These are phyloP conservation scores for Aspergillus kassunensis DNA, from an alignment of 495 filamentous ascomycete genomes.

Conservation along the genomic window DNA sequence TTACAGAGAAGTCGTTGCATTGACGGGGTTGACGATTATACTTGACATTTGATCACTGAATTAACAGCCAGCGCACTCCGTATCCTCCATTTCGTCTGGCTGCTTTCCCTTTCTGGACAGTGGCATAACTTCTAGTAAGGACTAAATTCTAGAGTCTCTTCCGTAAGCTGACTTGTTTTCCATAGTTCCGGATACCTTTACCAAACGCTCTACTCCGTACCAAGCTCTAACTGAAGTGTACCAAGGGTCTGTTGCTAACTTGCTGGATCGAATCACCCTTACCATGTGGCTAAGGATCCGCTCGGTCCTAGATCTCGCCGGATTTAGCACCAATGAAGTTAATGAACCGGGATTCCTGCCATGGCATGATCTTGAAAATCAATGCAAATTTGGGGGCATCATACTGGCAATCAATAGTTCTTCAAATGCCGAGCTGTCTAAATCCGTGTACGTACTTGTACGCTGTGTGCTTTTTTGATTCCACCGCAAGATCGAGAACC, in stretches of 20 bases:
- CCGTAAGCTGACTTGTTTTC: too few species aligned
- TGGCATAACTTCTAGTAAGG: too few species aligned
- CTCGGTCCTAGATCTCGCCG: constrained; percentile 4
- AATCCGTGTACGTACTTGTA: too few species aligned
- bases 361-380: too few species aligned
- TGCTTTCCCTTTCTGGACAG: constrained; percentile 4
- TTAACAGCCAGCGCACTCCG: too few species aligned
- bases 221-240: not conserved
- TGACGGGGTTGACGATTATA: too few species aligned
- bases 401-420: too few species aligned
- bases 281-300: constrained; percentile 18
- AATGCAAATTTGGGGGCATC: too few species aligned
- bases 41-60: not conserved
- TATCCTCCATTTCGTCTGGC: too few species aligned
- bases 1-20: not conserved
- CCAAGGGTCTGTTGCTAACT: not conserved
- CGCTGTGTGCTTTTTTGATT: not conserved
- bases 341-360: too few species aligned
- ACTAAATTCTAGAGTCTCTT: too few species aligned
- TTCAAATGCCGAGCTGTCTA: not conserved
- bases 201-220: constrained; percentile 4
- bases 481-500: not conserved
- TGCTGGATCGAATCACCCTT: constrained; percentile 1
- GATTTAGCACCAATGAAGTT: not conserved
- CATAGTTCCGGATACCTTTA: too few species aligned